Conservation (phyloP, 129 eudicot genomes). For the carrot (Daucus carota) region DNA sequence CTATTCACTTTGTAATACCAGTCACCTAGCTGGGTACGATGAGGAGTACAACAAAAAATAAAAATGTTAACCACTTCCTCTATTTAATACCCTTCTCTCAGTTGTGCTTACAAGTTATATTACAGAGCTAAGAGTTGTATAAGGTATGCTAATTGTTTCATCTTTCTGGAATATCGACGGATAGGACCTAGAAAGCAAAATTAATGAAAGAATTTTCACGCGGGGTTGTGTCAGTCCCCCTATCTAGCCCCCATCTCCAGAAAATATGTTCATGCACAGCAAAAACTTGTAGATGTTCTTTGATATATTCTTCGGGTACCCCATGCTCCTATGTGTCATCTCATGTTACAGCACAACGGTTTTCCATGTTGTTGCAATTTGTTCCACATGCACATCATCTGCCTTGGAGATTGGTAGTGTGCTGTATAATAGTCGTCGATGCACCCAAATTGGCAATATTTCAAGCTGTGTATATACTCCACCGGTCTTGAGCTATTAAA, state of each 20-base stretch:
- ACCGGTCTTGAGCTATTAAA: conserved; percentile 31
- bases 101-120: not conserved
- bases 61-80: not conserved
- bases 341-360: conserved; percentile 21
- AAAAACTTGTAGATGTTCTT: conserved; percentile 5
- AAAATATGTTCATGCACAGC: not conserved
- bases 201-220: conserved; percentile 8
- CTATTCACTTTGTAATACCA: not conserved
- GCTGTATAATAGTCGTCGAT: conserved; percentile 34
- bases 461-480: conserved; percentile 42
- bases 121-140: conserved; percentile 4
- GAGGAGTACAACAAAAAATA: too few relatives aligned
- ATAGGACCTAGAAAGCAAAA: not conserved
- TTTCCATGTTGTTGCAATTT: conserved; percentile 15
- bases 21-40: not conserved
- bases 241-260: conserved; percentile 2
- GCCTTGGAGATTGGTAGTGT: conserved; percentile 47
- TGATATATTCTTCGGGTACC: not conserved
- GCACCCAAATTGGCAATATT: conserved; percentile 45
- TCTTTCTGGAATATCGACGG: not conserved
- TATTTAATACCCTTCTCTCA: not conserved
- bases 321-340: conserved; percentile 1
- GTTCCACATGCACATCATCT: conserved; percentile 44
- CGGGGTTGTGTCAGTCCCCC: not conserved
- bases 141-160: not conserved